Evolutionary conservation across 805 yeast genomes (phyloP).

Genomic region (Kregervanrija pseudodelftensis): DNA sequence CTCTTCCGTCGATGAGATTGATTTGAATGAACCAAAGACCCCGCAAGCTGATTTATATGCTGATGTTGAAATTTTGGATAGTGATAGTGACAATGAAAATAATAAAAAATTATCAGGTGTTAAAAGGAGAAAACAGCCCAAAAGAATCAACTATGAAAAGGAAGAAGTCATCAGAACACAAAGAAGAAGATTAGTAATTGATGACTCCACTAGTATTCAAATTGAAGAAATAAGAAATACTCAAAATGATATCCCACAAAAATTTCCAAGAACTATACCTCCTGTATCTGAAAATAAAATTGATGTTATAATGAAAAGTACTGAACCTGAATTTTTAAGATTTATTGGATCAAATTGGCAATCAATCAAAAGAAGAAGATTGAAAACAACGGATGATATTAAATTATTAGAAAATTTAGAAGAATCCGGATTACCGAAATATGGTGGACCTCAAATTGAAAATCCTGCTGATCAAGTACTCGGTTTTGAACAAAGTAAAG

Average conservation of each 20-base stretch:
- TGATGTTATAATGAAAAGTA: conserved; percentile 1
- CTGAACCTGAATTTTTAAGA: conserved; percentile 6
- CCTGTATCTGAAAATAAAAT: no score
- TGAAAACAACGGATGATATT: conserved; percentile 1
- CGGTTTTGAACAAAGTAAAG: not conserved
- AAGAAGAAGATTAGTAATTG: conserved; percentile 40
- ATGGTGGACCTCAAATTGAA: not conserved
- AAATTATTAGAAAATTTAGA: not conserved
- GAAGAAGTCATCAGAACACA: conserved; percentile 41
- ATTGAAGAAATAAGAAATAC: conserved; percentile 29
- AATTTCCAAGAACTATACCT: no score
- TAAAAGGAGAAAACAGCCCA: conserved; percentile 21
- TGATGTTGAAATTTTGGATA: not conserved
- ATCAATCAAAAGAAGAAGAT: conserved; percentile 10
- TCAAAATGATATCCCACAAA: conserved; percentile 23
- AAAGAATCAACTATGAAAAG: conserved; percentile 27
- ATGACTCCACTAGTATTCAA: conserved; percentile 37
- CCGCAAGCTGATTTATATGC: conserved; percentile 5
- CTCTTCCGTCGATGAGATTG: no score
- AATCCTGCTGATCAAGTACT: conserved; percentile 1
- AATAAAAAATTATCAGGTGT: not conserved
- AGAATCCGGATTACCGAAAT: not conserved
- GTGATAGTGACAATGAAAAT: not conserved
- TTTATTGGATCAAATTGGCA: conserved; percentile 12
- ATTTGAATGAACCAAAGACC: no score